Percentiles rank a stretch among this genome's conserved stretches.
These are phyloP conservation scores for Eucalyptus sp. DNA, from an alignment of 345 rosid species.

Conservation along the genomic window DNA sequence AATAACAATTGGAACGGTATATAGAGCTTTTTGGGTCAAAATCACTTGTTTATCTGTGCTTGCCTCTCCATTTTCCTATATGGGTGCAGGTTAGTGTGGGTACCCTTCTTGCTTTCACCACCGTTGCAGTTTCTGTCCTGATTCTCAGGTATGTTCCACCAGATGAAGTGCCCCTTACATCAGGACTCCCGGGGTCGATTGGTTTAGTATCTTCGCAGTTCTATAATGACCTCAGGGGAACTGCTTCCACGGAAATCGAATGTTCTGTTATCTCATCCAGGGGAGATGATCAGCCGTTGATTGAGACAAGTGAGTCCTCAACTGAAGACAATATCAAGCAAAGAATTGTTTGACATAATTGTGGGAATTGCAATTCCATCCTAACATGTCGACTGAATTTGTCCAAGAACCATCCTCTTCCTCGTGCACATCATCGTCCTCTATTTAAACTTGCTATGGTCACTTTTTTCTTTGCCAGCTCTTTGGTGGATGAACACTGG, in stretches of 20 bases:
- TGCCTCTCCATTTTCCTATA: neutral
- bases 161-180: conserved; percentile 71
- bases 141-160: conserved; percentile 95
- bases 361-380: neutral
- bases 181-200: conserved; percentile 63
- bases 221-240: conserved; percentile 18
- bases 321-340: conserved; percentile 19
- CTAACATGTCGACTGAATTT: neutral
- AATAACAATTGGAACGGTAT: neutral
- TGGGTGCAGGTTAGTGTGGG: conserved; percentile 87
- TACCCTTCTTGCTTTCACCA: conserved; percentile 90
- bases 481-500: neutral
- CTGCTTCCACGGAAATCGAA: conserved; percentile 1
- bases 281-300: conserved; percentile 25
- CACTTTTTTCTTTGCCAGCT: neutral
- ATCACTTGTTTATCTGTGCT: neutral
- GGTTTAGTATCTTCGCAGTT: conserved; percentile 15
- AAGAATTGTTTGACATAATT: neutral
- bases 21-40: neutral
- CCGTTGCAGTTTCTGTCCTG: conserved; percentile 82
- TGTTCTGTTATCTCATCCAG: conserved; percentile 12
- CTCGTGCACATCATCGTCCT: neutral
- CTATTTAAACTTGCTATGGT: neutral
- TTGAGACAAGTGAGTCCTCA: conserved; percentile 8
- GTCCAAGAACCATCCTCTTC: neutral